Base-by-base conservation (phyloP, 1,284 basidiomycete genomes). In the Rugosomyces carneus region DNA sequence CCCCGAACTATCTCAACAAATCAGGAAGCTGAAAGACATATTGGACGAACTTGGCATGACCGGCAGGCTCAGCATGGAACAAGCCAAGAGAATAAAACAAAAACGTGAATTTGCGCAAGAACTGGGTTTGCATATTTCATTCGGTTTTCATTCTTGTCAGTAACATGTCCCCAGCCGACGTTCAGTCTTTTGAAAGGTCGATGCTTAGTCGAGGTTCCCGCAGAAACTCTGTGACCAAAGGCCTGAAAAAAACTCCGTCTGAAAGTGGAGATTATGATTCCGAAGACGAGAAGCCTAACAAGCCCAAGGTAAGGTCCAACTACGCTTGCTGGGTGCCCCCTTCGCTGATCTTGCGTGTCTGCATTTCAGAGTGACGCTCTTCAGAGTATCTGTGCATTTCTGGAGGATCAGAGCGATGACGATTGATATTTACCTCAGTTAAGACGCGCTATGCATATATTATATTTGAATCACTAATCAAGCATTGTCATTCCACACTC, bases 31-130 rank as follows among this genome's bases (percentile, higher is more conserved):
- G 24, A 77, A 77, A 44, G 65, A 73, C 26, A 78, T 90, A 7
- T 70, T 93, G 5, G 56, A 66, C 3, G 81, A 80, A 0, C 72
- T 93, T 20, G 89, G 91, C 0, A 93, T 93, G 89, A 75, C 68
- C 1, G 84, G 87, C 2, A 73, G 84, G n/a, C 69, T 81, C 55
- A 90, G 79, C 50, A 53, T 91, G 58, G 84, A 86, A 45, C 84
- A 92, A 64, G 91, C 91, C 2, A 86, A 78, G 55, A 64, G 68
- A 1, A 83, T 93, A 57, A 84, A 75, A 52, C 76, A 71, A 57
- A 76, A 77, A 56, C 68, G 88, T 39, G 90, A 92, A 57, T 63
- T 93, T 6, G 85, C 77, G 20, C 71, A 87, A 52, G 91, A 94
- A 59, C 72, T 93, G 11, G 76, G 89, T 92, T 56, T 34, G 78